Evolutionary conservation across 1,139 yeast species (phyloP), one percentile per base, ranked within the genome.

Genomic region (Taphrina communis): DNA sequence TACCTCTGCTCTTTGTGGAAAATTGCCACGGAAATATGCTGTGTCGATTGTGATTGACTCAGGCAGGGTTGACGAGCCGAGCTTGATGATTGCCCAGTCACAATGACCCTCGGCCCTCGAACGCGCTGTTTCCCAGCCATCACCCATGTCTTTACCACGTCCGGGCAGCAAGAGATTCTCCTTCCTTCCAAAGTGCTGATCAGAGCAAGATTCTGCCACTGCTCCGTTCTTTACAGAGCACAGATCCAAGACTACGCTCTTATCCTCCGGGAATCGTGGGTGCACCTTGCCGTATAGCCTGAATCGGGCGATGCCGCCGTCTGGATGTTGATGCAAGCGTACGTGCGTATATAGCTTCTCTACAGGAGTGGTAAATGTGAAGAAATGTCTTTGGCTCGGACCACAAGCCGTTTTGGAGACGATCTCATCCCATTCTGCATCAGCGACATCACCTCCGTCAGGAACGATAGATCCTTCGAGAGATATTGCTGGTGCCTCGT

Each of bases 101-200:
- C 84, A 86, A 77, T 93, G 98, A 53, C 90, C 93, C 3, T 87
- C 84, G 21, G 81, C 83, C 77, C 98, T 84, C 0, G 97, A 90
- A 77, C 98, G 85, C 74, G 86, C 86, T n/a, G 98, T 93, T 78
- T 93, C 98, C 98, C 98, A 93, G 17, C 99, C 99, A 76, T 94
- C 97, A 61, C 96, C 87, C 98, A 94, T 93, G 78, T 93, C 97
- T 74, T 83, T 85, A 61, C 99, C 99, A 72, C 97, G 85, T 11
- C 98, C 98, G 3, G 97, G 97, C 70, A 94, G 82, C 70, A 93
- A 80, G 73, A 93, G 82, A 79, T 93, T 93, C 77, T 89, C 95
- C 51, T 93, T 96, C 55, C 92, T 84, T 51, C 97, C 96, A 76
- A 93, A 93, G 79, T 92, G 97, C 80, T 93, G 96, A 79, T 93